Conservation (phyloP, 495 filamentous ascomycete species). For the Saxispiralis lemnorum region DNA sequence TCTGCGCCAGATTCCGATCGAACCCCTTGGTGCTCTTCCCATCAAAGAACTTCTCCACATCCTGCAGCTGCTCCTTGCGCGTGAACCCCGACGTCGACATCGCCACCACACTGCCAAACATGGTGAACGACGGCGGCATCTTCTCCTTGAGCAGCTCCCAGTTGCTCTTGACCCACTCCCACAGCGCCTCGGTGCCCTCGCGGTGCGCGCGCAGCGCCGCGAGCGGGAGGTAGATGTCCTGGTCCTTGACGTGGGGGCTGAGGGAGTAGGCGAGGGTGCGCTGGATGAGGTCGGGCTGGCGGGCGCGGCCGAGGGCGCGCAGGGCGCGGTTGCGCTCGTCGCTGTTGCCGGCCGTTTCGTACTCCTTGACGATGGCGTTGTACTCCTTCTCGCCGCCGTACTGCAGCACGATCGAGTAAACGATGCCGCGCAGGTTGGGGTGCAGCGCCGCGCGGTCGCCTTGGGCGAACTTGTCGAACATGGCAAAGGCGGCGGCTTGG, state of each 20-base stretch:
- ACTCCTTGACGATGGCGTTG: constrained; percentile 63
- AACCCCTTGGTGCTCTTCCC: constrained; percentile 58
- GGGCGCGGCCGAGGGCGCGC: constrained; percentile 64
- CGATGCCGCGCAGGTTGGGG: constrained; percentile 51
- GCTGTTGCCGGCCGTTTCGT: constrained; percentile 65
- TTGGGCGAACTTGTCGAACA: constrained; percentile 51
- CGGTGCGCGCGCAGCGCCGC: constrained; percentile 59
- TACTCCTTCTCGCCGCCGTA: constrained; percentile 63
- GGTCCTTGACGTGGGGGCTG: constrained; percentile 74
- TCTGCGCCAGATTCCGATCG: constrained; percentile 44
- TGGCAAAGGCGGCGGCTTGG: constrained; percentile 45
- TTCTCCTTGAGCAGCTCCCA: constrained; percentile 68
- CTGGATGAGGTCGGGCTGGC: constrained; percentile 60
- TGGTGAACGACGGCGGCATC: constrained; percentile 60
- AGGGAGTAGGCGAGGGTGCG: constrained; percentile 59
- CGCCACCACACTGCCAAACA: constrained; percentile 71
- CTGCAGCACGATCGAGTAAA: constrained; percentile 54
- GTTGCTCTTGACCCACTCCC: constrained; percentile 67
- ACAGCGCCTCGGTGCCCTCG: constrained; percentile 65
- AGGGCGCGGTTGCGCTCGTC: constrained; percentile 95
- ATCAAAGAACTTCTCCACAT: constrained; percentile 65
- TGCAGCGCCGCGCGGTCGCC: constrained; percentile 55
- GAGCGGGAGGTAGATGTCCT: constrained; percentile 85
- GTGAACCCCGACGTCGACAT: constrained; percentile 74
- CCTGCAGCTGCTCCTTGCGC: constrained; percentile 50